A percentile compares a stretch with the other conserved stretches of the same genome.
phyloP scores from a whole-genome alignment of 257 asterid genomes.

The Buddleja alternifolia region DNA sequence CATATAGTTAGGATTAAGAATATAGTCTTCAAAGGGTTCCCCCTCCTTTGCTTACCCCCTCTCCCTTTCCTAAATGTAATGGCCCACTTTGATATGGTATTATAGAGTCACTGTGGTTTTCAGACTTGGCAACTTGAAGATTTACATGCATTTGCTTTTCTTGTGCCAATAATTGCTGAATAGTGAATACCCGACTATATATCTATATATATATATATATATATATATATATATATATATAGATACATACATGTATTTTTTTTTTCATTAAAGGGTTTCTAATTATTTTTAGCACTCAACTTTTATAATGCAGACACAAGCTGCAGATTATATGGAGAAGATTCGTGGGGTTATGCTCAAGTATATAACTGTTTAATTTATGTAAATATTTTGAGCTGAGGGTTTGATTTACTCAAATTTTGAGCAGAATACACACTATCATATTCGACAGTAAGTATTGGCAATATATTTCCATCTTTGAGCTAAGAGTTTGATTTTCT shows the following conservation, averaged over 20 bases:
- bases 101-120: not conserved
- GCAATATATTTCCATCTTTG: not conserved
- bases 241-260: not conserved
- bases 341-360: conserved; percentile 76
- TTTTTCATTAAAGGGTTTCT: too few relatives aligned
- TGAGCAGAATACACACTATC: too few relatives aligned
- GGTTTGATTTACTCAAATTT: not conserved
- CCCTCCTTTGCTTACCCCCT: too few relatives aligned
- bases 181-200: not conserved
- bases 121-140: not conserved
- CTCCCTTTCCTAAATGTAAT: too few relatives aligned
- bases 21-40: not conserved
- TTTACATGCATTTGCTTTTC: not conserved
- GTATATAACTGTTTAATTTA: conserved; percentile 68
- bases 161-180: too few relatives aligned
- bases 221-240: too few relatives aligned
- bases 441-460: too few relatives aligned
- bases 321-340: conserved; percentile 87
- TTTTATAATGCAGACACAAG: conserved; percentile 59
- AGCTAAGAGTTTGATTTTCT: conserved; percentile 15
- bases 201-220: too few relatives aligned
- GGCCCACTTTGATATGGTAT: not conserved
- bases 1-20: not conserved
- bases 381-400: not conserved
- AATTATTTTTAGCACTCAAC: not conserved